Conservation (phyloP, 176 grass and related monocot genomes). For the Secale cereale region DNA sequence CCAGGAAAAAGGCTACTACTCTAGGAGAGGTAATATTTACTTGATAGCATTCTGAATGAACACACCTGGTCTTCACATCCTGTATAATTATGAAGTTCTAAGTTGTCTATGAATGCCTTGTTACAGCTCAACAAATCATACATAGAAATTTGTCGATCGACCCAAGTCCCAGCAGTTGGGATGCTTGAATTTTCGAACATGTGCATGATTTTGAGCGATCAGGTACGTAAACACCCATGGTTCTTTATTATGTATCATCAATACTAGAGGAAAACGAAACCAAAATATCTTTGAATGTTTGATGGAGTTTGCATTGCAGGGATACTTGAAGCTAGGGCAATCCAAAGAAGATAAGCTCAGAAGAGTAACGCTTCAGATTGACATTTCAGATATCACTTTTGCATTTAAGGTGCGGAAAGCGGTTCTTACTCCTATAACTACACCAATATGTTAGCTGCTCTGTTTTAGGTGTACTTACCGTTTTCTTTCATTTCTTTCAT, state of each 20-base stretch:
- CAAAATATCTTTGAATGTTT: background rate
- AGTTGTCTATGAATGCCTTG: constrained; percentile 1
- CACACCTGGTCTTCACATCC: background rate
- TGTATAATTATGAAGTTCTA: constrained; percentile 22
- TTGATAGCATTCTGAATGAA: background rate
- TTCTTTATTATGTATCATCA: background rate
- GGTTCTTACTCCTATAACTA: constrained; percentile 15
- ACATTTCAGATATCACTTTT: constrained; percentile 81
- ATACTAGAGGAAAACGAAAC: constrained; percentile 18
- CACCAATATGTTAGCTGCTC: background rate
- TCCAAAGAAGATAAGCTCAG: constrained; percentile 76
- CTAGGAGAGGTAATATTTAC: constrained; percentile 63
- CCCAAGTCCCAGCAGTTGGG: constrained; percentile 69
- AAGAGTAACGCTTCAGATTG: constrained; percentile 71
- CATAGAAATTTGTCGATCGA: constrained; percentile 79
- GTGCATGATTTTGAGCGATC: constrained; percentile 83
- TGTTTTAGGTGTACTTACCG: constrained; percentile 15
- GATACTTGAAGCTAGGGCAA: constrained; percentile 70
- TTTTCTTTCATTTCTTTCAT: constrained; percentile 24
- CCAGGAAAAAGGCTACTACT: constrained; percentile 62
- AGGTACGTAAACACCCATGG: constrained; percentile 43
- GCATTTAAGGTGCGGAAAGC: constrained; percentile 64
- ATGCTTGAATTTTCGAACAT: constrained; percentile 83
- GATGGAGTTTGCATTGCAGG: constrained; percentile 44
- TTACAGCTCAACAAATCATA: constrained; percentile 86